These are phyloP conservation scores for Sporobolomyces phaffii DNA, from an alignment of 768 basidiomycete species.

Conservation along the genomic window DNA sequence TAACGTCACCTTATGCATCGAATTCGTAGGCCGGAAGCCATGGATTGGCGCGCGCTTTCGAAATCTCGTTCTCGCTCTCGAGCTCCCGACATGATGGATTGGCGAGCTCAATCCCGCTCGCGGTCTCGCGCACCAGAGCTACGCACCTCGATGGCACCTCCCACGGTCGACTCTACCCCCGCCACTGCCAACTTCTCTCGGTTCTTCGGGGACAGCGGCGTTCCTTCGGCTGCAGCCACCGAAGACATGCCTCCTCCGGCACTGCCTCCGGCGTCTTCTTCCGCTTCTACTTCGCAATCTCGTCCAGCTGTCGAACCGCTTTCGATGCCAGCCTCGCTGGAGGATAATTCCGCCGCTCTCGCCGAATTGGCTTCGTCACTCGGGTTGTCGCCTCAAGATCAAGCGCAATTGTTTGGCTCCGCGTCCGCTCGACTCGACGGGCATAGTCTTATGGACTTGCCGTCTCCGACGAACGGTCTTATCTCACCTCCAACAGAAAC, in stretches of 20 bases:
- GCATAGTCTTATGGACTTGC: conserved; percentile 16
- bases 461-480: conserved; percentile 10
- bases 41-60: conserved; percentile 39
- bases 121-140: conserved; percentile 44
- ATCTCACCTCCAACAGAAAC: neutral
- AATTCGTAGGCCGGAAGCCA: conserved; percentile 37
- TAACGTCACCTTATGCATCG: conserved; percentile 34
- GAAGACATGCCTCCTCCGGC: conserved; percentile 21
- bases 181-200: conserved; percentile 34
- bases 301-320: neutral
- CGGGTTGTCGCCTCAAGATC: conserved; percentile 34
- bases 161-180: conserved; percentile 19
- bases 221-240: neutral
- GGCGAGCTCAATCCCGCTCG: conserved; percentile 59
- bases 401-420: conserved; percentile 27
- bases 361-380: conserved; percentile 28
- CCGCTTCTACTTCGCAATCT: neutral
- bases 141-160: conserved; percentile 27
- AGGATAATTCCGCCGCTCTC: conserved; percentile 1
- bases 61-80: conserved; percentile 41
- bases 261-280: neutral
- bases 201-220: conserved; percentile 29
- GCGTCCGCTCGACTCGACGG: conserved; percentile 20
- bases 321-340: neutral
- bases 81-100: conserved; percentile 66